These are phyloP conservation scores for Clarireedia sp. DNA, from an alignment of 2,329 filamentous ascomycete species.

Conservation along the genomic window DNA sequence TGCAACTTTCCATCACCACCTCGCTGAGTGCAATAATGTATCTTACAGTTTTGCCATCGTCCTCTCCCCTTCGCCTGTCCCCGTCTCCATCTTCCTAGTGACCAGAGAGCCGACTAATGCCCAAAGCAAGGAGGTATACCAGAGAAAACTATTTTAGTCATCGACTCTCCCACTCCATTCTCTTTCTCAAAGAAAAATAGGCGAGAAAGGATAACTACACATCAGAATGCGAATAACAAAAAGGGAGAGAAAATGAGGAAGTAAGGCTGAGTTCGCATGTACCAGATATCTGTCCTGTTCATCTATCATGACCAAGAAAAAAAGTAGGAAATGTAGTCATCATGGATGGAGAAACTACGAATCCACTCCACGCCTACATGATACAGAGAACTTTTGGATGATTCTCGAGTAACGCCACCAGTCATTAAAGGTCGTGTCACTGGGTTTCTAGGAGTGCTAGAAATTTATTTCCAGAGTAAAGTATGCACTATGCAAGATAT, in stretches of 20 bases:
- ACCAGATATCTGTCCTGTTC: neutral
- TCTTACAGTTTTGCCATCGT: neutral
- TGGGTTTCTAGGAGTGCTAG: neutral
- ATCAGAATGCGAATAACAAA: neutral
- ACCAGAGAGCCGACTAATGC: too few relatives aligned
- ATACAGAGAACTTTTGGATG: constrained; percentile 1
- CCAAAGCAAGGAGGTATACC: too few relatives aligned
- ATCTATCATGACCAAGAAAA: neutral
- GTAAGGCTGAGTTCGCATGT: neutral
- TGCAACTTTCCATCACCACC: neutral
- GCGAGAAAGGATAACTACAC: neutral
- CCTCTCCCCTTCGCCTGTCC: neutral
- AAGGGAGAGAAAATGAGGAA: neutral
- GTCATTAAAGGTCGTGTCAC: constrained; percentile 6
- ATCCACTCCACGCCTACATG: neutral
- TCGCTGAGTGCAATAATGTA: neutral
- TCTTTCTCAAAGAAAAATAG: neutral
- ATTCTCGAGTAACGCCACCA: constrained; percentile 6
- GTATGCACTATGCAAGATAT: constrained; percentile 68
- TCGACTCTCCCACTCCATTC: neutral
- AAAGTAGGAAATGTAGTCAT: neutral
- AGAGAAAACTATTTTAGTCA: too few relatives aligned
- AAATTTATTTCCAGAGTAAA: neutral
- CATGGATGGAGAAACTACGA: neutral
- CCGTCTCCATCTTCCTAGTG: too few relatives aligned